Conservation (phyloP, 1,284 basidiomycete genomes). For the Trametes pubescens region DNA sequence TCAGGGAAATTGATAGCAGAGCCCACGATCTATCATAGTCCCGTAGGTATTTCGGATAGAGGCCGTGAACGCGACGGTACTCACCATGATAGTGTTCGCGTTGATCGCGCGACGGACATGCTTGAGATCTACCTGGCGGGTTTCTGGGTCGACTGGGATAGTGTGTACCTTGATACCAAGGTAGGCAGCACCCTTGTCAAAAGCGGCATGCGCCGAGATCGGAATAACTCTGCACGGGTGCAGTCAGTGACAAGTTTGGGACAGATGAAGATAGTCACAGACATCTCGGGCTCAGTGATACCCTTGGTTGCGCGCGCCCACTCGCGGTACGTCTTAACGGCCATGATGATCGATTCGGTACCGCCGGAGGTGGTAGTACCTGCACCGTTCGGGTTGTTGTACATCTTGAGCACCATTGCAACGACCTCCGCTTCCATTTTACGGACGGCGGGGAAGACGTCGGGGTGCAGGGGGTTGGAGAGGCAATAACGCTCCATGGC, state of each 20-base stretch:
- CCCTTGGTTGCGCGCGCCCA: constrained; percentile 90
- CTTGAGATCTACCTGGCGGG: constrained; percentile 84
- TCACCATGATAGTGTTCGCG: constrained; percentile 81
- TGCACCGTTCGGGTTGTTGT: constrained; percentile 85
- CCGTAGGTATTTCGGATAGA: background rate
- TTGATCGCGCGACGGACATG: constrained; percentile 87
- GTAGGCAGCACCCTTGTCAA: constrained; percentile 93
- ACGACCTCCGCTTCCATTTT: constrained; percentile 99
- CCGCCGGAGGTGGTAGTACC: constrained; percentile 96
- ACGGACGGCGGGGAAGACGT: constrained; percentile 92
- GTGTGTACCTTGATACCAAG: constrained; percentile 93
- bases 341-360: constrained; percentile 96
- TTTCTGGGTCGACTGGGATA: constrained; percentile 85
- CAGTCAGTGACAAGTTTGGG: background rate
- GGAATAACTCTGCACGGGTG: constrained; percentile 75
- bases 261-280: constrained; percentile 37
- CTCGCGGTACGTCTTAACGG: constrained; percentile 93
- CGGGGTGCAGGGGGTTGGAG: constrained; percentile 94
- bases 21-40: constrained; percentile 69
- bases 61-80: constrained; percentile 20
- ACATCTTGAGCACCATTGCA: constrained; percentile 91
- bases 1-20: constrained; percentile 95
- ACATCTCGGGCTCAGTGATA: constrained; percentile 95
- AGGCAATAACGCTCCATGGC: constrained; percentile 78
- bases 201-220: constrained; percentile 91